phyloP scores from a whole-genome alignment of 2,329 filamentous ascomycete genomes.

The Epichloe scottii region DNA sequence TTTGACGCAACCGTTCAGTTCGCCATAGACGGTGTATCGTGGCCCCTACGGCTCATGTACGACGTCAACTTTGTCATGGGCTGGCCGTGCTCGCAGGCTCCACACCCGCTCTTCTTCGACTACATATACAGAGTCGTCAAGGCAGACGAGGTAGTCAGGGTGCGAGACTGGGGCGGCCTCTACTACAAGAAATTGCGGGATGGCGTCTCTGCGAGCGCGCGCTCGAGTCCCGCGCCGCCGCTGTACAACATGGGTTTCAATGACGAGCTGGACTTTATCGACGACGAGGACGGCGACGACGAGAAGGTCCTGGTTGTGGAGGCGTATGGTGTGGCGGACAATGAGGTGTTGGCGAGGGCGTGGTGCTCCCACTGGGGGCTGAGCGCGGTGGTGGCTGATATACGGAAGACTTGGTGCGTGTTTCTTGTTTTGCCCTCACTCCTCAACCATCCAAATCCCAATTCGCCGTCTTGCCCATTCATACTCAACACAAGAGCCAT shows the following conservation, averaged over 20 bases:
- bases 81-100: slow-evolving; percentile 50
- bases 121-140: slow-evolving; percentile 48
- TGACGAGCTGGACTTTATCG: slow-evolving; percentile 8
- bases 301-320: slow-evolving; percentile 61
- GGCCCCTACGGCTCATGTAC: slow-evolving; percentile 49
- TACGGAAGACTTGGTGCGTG: slow-evolving; percentile 53
- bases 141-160: slow-evolving; percentile 52
- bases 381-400: slow-evolving; percentile 56
- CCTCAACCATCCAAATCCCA: too few relatives aligned
- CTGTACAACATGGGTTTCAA: slow-evolving; percentile 8
- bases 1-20: slow-evolving; percentile 52
- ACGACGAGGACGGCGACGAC: slow-evolving; percentile 34
- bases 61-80: slow-evolving; percentile 55
- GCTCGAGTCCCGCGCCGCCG: slow-evolving; percentile 22
- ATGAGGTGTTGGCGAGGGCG: slow-evolving; percentile 62
- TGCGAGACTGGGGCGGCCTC: slow-evolving; percentile 51
- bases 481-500: neutral
- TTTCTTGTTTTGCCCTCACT: neutral
- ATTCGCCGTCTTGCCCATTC: too few relatives aligned
- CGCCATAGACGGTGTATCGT: slow-evolving; percentile 49
- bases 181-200: slow-evolving; percentile 18
- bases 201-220: slow-evolving; percentile 16
- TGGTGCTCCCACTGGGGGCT: slow-evolving; percentile 70
- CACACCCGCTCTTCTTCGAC: slow-evolving; percentile 61
- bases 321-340: slow-evolving; percentile 60